phyloP scores from a whole-genome alignment of 495 filamentous ascomycete genomes.

The Talaromyces thailandensis region DNA sequence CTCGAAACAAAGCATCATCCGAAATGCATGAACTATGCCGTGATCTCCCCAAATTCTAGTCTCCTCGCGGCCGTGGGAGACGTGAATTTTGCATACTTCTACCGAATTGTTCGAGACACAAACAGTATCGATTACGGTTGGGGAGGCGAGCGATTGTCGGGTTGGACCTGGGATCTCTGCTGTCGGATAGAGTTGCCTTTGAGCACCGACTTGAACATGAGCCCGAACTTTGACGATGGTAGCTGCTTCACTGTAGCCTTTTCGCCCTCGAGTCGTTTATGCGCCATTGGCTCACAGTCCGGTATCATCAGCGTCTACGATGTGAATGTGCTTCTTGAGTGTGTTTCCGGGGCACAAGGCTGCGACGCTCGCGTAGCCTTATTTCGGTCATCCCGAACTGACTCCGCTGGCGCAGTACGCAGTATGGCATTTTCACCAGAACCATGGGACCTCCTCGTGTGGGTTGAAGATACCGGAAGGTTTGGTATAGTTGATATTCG shows the following conservation, averaged over 20 bases:
- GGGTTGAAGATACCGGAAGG: conserved; percentile 82
- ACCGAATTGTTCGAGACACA: conserved; percentile 40
- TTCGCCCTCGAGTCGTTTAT: conserved; percentile 56
- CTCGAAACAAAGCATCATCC: conserved; percentile 62
- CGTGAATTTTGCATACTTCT: conserved; percentile 73
- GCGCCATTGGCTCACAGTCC: conserved; percentile 63
- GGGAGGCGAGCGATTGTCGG: conserved; percentile 30
- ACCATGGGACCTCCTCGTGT: conserved; percentile 84
- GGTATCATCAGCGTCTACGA: conserved; percentile 64
- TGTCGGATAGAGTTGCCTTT: conserved; percentile 29
- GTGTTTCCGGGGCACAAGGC: conserved; percentile 25
- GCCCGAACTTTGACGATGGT: conserved; percentile 22
- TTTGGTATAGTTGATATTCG: conserved; percentile 81
- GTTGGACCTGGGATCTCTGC: conserved; percentile 29
- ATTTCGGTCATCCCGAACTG: conserved; percentile 50
- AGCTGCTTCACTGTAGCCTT: conserved; percentile 66
- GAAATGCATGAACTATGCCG: conserved; percentile 81
- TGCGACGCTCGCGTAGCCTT: conserved; percentile 29
- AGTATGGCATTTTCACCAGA: conserved; percentile 87
- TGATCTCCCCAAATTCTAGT: conserved; percentile 80
- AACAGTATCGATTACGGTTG: conserved; percentile 30
- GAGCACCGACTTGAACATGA: conserved; percentile 10
- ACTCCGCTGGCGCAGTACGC: conserved; percentile 65
- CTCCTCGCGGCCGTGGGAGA: conserved; percentile 81
- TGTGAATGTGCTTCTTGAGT: conserved; percentile 36